phyloP scores from a whole-genome alignment of 192 early-diverging fungal genomes.

The Linnemannia exigua region DNA sequence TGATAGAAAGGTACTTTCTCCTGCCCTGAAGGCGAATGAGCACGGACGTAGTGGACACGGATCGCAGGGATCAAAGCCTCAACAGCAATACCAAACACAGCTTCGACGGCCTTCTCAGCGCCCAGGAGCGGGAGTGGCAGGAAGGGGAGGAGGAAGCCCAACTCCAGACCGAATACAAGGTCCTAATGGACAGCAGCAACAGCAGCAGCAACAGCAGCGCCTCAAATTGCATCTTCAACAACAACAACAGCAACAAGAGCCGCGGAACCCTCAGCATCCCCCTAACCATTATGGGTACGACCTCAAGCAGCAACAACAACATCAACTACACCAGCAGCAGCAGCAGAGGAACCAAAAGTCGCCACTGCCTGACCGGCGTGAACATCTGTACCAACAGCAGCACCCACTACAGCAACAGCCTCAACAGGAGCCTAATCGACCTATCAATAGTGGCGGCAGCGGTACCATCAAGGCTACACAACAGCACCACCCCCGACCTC shows the following conservation, averaged over 20 bases:
- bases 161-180: background rate
- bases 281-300: conserved; percentile 44
- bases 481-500: background rate
- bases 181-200: background rate
- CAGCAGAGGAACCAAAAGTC: background rate
- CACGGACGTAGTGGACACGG: background rate
- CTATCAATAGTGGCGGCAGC: background rate
- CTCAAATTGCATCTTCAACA: background rate
- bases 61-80: background rate
- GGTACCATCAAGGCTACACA: background rate
- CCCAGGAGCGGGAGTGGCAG: too few relatives aligned
- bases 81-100: background rate
- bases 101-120: background rate
- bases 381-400: background rate
- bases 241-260: background rate
- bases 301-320: conserved; percentile 12
- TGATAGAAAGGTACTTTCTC: background rate
- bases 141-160: background rate
- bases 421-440: conserved; percentile 5
- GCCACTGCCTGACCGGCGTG: background rate
- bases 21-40: background rate
- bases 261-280: conserved; percentile 2
- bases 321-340: conserved; percentile 8
- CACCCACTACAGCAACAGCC: conserved; percentile 1
- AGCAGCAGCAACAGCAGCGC: background rate